Percentiles rank a stretch among this genome's conserved stretches.
These are phyloP conservation scores for Sambucus nigra DNA, from an alignment of 129 eudicot species.

Conservation along the genomic window DNA sequence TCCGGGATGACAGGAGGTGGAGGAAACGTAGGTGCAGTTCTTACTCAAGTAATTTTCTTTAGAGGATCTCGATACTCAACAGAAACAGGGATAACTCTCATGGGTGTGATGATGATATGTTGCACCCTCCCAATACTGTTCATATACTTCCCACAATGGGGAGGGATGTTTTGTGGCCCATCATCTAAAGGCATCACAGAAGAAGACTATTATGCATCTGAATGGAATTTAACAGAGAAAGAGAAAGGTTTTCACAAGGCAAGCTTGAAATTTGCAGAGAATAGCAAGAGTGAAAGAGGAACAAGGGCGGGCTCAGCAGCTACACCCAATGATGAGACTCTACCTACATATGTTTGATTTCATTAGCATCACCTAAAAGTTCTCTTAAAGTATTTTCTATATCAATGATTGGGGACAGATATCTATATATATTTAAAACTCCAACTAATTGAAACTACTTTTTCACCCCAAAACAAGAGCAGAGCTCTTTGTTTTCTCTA, in stretches of 20 bases:
- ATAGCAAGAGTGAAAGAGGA: conserved; percentile 59
- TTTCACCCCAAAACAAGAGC: too few species aligned
- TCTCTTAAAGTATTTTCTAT: too few species aligned
- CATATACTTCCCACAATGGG: conserved; percentile 93
- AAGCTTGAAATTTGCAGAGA: conserved; percentile 66
- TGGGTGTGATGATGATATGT: conserved; percentile 85
- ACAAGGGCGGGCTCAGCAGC: conserved; percentile 32
- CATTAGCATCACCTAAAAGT: too few species aligned
- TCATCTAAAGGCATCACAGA: conserved; percentile 53
- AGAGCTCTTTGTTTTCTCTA: too few species aligned
- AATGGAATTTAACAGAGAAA: conserved; percentile 58
- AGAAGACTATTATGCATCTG: conserved; percentile 68
- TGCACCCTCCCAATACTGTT: conserved; percentile 50
- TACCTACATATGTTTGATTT: conserved; percentile 19
- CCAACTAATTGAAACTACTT: too few species aligned
- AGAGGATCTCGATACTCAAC: conserved; percentile 75
- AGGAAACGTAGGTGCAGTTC: conserved; percentile 84
- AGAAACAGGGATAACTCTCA: conserved; percentile 52
- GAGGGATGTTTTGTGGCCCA: conserved; percentile 72
- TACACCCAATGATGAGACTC: conserved; percentile 16
- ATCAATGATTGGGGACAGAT: too few species aligned
- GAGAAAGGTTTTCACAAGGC: conserved; percentile 45
- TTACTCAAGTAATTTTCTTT: conserved; percentile 81
- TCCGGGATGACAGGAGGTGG: conserved; percentile 94
- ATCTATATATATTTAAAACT: too few species aligned